A percentile compares a stretch with the other conserved stretches of the same genome.
These are phyloP conservation scores for Sesbania bispinosa DNA, from an alignment of 306 rosid genomes.

Conservation along the genomic window DNA sequence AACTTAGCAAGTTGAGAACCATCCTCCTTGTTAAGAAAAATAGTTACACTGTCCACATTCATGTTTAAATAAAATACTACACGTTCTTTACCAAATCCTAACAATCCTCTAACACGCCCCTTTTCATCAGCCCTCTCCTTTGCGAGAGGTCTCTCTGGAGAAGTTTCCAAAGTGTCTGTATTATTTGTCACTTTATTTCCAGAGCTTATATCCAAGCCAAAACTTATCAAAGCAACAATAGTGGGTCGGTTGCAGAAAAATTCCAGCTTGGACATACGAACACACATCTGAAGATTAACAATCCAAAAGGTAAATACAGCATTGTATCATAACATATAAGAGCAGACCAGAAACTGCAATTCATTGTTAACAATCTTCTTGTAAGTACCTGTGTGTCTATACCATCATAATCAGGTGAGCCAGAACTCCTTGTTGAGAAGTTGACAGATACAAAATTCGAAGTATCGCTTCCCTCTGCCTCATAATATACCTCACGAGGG, in stretches of 20 bases:
- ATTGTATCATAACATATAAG: not conserved
- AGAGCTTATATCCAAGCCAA: conserved; percentile 73
- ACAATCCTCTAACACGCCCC: conserved; percentile 74
- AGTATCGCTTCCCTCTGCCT: conserved; percentile 66
- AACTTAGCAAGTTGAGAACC: conserved; percentile 83
- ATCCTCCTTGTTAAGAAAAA: conserved; percentile 94
- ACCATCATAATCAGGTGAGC: conserved; percentile 80
- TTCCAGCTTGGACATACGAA: conserved; percentile 84
- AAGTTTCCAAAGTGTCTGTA: conserved; percentile 27
- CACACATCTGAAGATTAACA: conserved; percentile 68
- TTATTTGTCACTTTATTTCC: conserved; percentile 35
- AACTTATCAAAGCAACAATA: conserved; percentile 79
- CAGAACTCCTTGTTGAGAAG: conserved; percentile 66
- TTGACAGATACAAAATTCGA: conserved; percentile 69
- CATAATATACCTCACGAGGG: conserved; percentile 63
- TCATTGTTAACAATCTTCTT: conserved; percentile 18
- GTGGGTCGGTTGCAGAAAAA: conserved; percentile 93
- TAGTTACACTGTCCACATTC: conserved; percentile 85
- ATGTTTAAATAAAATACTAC: conserved; percentile 73
- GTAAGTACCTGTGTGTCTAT: conserved; percentile 83
- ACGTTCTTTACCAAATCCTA: conserved; percentile 89
- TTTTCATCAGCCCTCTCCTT: conserved; percentile 71
- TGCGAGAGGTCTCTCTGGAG: conserved; percentile 40
- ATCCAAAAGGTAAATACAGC: conserved; percentile 25
- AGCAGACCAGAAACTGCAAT: conserved; percentile 15